Evolutionary conservation across 192 early-diverging fungal species (phyloP), one percentile per base, ranked within the genome.

Genomic region (Backusella tuberculispora): DNA sequence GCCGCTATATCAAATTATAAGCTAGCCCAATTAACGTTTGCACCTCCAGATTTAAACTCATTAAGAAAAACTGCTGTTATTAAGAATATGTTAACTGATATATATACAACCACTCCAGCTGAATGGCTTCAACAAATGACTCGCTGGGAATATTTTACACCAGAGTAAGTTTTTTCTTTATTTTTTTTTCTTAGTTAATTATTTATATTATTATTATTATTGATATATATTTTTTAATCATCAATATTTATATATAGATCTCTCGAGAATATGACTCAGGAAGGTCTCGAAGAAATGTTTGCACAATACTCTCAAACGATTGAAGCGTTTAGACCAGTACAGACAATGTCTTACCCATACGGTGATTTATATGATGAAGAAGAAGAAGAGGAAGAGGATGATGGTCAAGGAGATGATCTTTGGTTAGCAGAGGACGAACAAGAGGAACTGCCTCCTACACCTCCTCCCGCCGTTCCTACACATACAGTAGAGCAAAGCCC

Each of bases 1-100:
- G 78, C 81, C 21, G 81, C 81, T 44, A 76, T 83, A 37, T 79
- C 81, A 34, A 83, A 83, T 45, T 83, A 83, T 69, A 83, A 83
- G 40, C 53, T 83, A 48, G 81, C 81, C 1, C 81, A 83, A 60
- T 66, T 83, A 15, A 83, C 81, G 3, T 83, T 83, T 70, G 72
- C 81, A 8, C 71, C 81, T 38, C 81, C 81, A 10, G 81, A 83
- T 76, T 41, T 71, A 19, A 72, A 74, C 34, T 78, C 81, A 10
- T 45, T 83, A 15, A 78, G 71, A 45, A 83, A 83, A 47, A 83
- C 81, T 10, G 77, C 81, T 66, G 45, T 83, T 38, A 76, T 79
- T 24, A 83, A 83, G 69, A 83, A 83, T 73, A 78, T 79, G 72
- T 65, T 79, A 15, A 71, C 74, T 24, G 37, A 63, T 50, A 37